phyloP scores from a whole-genome alignment of 352 stramenopile genomes.

The Elongisporangium undulatum region DNA sequence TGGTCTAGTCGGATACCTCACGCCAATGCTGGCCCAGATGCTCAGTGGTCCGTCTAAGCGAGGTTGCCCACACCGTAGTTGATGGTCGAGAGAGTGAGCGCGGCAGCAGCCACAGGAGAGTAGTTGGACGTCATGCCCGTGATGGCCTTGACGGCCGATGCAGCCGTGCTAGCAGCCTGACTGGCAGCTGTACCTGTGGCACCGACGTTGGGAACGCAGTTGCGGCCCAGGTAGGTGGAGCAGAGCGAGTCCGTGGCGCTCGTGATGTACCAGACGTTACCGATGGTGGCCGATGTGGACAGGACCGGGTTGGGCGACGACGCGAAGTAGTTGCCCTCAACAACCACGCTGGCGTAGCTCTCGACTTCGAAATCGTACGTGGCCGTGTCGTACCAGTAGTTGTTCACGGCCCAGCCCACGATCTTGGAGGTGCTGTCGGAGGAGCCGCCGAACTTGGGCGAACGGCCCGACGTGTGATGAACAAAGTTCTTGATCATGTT shows the following conservation, averaged over 20 bases:
- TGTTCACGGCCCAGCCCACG: no score
- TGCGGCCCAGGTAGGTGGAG: conserved; percentile 1
- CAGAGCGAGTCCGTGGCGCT: conserved; percentile 1
- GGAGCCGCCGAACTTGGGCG: conserved; percentile 19
- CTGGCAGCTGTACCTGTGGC: not conserved
- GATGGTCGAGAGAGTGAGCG: conserved; percentile 11
- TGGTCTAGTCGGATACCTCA: no score
- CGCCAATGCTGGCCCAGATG: no score
- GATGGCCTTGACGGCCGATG: not conserved
- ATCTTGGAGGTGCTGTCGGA: no score
- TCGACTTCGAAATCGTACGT: conserved; percentile 22
- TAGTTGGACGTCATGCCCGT: conserved; percentile 2
- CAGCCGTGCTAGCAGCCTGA: not conserved
- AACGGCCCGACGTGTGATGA: conserved; percentile 25
- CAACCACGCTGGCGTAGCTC: conserved; percentile 15
- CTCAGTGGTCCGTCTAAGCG: not conserved
- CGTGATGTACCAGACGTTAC: not conserved
- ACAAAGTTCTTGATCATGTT: conserved; percentile 34
- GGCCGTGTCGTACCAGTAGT: conserved; percentile 32
- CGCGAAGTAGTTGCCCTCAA: conserved; percentile 40
- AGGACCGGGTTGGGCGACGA: not conserved
- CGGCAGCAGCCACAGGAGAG: conserved; percentile 9
- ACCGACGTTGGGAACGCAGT: conserved; percentile 3
- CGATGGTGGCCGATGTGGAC: not conserved
- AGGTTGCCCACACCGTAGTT: conserved; percentile 24